Conservation (phyloP, 345 rosid genomes). For the Hypericum perforatum region DNA sequence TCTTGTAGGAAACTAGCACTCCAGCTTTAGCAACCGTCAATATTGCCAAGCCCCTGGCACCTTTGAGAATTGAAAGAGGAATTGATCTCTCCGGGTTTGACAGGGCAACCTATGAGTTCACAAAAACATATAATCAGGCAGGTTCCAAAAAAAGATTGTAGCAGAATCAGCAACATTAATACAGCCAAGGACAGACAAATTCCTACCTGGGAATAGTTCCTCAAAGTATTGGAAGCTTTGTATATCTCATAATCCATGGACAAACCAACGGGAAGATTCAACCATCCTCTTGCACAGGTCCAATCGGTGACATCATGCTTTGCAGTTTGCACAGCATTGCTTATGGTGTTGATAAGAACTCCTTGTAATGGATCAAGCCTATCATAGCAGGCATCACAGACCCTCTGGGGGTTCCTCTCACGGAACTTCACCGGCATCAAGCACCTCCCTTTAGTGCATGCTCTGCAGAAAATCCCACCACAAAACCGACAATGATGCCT, state of each 20-base stretch:
- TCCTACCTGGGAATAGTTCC: conserved; percentile 37
- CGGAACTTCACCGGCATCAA: conserved; percentile 73
- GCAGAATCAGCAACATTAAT: no score
- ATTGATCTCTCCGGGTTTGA: conserved; percentile 79
- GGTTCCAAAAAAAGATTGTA: no score
- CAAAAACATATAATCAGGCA: not conserved
- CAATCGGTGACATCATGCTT: conserved; percentile 93
- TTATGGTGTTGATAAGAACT: conserved; percentile 61
- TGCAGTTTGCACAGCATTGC: conserved; percentile 88
- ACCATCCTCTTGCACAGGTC: conserved; percentile 90
- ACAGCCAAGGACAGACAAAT: no score
- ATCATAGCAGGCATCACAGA: conserved; percentile 88
- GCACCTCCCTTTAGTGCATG: conserved; percentile 76
- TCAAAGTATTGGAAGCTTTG: conserved; percentile 74
- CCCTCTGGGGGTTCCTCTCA: conserved; percentile 87
- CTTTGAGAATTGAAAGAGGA: conserved; percentile 64
- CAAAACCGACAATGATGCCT: conserved; percentile 98
- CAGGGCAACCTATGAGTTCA: conserved; percentile 50
- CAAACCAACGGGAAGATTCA: conserved; percentile 83
- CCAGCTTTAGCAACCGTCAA: conserved; percentile 94
- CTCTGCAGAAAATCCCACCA: conserved; percentile 85
- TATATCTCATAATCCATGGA: conserved; percentile 95
- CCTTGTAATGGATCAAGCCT: conserved; percentile 91
- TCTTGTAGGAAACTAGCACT: conserved; percentile 55
- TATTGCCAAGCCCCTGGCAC: conserved; percentile 82